A percentile compares a stretch with the other conserved stretches of the same genome.
phyloP scores from a whole-genome alignment of 2,329 filamentous ascomycete genomes.

The Colletotrichum costaricense region DNA sequence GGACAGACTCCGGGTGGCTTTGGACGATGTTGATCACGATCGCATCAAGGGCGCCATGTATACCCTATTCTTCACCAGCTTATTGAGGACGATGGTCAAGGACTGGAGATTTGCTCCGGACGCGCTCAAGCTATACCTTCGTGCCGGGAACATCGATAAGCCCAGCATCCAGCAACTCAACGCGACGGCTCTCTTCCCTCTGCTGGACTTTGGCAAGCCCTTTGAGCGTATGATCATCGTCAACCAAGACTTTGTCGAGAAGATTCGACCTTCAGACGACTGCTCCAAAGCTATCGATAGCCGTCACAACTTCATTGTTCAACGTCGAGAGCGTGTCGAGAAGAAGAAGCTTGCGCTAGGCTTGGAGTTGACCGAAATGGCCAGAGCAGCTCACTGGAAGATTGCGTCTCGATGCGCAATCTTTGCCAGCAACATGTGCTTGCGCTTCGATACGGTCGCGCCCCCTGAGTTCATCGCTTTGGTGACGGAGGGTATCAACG shows the following conservation, averaged over 20 bases:
- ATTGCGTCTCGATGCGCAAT: constrained; percentile 90
- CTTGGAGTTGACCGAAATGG: constrained; percentile 81
- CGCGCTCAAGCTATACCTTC: constrained; percentile 90
- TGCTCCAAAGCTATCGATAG: constrained; percentile 70
- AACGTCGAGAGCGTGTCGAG: constrained; percentile 82
- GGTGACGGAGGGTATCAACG: constrained; percentile 84
- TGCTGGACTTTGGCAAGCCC: constrained; percentile 92
- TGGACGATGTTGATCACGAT: constrained; percentile 85
- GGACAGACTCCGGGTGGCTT: constrained; percentile 79
- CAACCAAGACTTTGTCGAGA: constrained; percentile 75
- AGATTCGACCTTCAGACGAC: constrained; percentile 76
- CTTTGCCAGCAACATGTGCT: constrained; percentile 89
- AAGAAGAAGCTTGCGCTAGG: constrained; percentile 84
- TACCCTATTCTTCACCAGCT: constrained; percentile 86
- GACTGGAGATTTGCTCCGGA: constrained; percentile 96
- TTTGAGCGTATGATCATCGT: constrained; percentile 88
- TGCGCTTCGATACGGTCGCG: constrained; percentile 91
- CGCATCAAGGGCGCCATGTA: constrained; percentile 96
- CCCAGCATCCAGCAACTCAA: constrained; percentile 93
- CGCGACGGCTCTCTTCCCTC: constrained; percentile 81
- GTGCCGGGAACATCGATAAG: constrained; percentile 90
- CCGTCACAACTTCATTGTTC: constrained; percentile 79
- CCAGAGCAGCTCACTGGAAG: constrained; percentile 92
- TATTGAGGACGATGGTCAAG: constrained; percentile 86
- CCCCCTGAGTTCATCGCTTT: constrained; percentile 86